These are phyloP conservation scores for Anisogramma anomala DNA, from an alignment of 2,329 filamentous ascomycete species.

Conservation along the genomic window DNA sequence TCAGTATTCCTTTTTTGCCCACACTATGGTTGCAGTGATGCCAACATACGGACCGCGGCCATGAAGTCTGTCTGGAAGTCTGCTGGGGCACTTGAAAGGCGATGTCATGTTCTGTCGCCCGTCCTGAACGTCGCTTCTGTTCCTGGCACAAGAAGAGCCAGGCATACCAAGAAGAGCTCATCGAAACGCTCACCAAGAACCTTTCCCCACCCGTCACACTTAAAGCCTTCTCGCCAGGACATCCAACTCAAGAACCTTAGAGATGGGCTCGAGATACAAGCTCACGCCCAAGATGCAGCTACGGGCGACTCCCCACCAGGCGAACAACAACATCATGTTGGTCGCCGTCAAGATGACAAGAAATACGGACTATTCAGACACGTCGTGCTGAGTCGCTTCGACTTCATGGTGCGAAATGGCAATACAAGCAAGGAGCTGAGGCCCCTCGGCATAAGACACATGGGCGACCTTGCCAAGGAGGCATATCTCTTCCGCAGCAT, in stretches of 20 bases:
- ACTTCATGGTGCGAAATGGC: slow-evolving; percentile 23
- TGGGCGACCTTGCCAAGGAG: slow-evolving; percentile 33
- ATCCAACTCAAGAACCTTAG: not conserved
- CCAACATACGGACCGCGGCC: not conserved
- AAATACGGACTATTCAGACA: slow-evolving; percentile 17
- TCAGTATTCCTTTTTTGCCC: not conserved
- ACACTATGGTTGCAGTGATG: slow-evolving; percentile 10
- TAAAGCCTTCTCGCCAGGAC: slow-evolving; percentile 2
- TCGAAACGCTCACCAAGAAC: no score
- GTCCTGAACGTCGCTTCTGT: not conserved
- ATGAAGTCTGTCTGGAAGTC: slow-evolving; percentile 13
- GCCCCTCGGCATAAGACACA: slow-evolving; percentile 26
- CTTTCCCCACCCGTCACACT: no score
- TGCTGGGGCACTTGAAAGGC: slow-evolving; percentile 12
- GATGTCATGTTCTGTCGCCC: slow-evolving; percentile 5
- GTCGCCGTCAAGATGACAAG: no score
- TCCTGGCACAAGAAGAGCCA: slow-evolving; percentile 6
- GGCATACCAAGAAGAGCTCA: slow-evolving; percentile 17
- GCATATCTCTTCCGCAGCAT: slow-evolving; percentile 33
- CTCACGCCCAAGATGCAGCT: not conserved
- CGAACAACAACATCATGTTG: no score
- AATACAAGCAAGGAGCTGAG: slow-evolving; percentile 20
- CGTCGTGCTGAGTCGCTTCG: slow-evolving; percentile 24
- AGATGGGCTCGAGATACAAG: slow-evolving; percentile 7
- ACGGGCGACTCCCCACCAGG: not conserved